Evolutionary conservation across 192 early-diverging fungal genomes (phyloP), one percentile per base, ranked within the genome.

Genomic region (Gamsiella multidivaricata): DNA sequence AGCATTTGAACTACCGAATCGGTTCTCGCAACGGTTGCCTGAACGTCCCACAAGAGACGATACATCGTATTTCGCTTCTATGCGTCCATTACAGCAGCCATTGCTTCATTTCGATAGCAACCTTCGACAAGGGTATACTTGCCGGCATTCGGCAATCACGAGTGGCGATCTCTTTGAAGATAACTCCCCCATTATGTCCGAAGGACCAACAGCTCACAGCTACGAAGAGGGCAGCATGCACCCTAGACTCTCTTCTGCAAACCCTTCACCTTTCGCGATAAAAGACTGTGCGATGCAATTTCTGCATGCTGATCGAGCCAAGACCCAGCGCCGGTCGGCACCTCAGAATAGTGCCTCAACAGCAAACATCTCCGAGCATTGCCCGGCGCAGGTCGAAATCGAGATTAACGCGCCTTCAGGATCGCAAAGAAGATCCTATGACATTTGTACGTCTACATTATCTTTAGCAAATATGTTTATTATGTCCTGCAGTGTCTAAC

Each of bases 111-210:
- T 23, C 29, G 3, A 8, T 5, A 1, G 1, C 4, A 32, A 32
- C 20, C 25, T 23, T 36, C 20, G 9, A 15, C 43, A 47, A 43
- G 54, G 53, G 4, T 32, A 28, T 17, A 5, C 43, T 12, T 55
- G 54, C 1, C 45, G 39, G 15, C 41, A 47, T 56, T 11, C 49
- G 29, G n/a, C 42, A n/a, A 9, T 67, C 3, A 29, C 65, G 5
- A 33, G 45, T 46, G 31, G 33, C 15, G 26, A 49, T 49, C 28
- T 56, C 22, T 67, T 67, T 57, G 54, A 57, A 49, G 65, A 45
- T n/a, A 32, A 11, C 2, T 31, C 12, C 23, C n/a, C 54, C 14
- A 33, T 5, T 0, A n/a, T n/a, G n/a, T n/a, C n/a, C n/a, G n/a
- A n/a, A n/a, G n/a, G n/a, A n/a, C n/a, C n/a, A n/a, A n/a, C n/a